Evolutionary conservation across 1,139 yeast genomes (phyloP), one percentile per base, ranked within the genome.

Genomic region (Lodderomyces oxycetoniae): DNA sequence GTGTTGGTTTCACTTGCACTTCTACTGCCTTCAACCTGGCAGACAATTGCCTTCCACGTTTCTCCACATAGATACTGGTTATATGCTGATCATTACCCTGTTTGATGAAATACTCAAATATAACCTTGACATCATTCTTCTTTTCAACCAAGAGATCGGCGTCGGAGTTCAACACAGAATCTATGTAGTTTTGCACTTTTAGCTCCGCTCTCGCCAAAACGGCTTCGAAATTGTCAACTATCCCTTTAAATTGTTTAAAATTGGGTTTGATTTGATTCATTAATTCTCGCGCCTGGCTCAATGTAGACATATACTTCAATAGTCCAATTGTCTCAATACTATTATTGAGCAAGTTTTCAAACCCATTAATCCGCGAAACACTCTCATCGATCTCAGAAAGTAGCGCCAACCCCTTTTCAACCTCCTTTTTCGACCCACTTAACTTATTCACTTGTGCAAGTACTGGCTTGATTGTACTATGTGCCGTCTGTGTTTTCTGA

Each of bases 381-480:
- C 78, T 73, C 28, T 69, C 76, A 46, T 79, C 77, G 16, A 87
- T 85, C 7, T 71, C 80, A 31, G 69, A 71, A 6, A 86, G 75
- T 1, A 84, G 67, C 27, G 57, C 59, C 33, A 84, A 57, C 4
- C 88, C 81, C 16, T 71, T 65, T 33, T 78, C 80, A 20, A 85
- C 71, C 46, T 79, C 82, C 28, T 62, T 53, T 47, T 79, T 79
- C 43, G 75, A 70, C 1, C 66, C 56, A 19, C 74, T 74, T 35
- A 85, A 57, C 38, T 67, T 63, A 40, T 74, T 75, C 30, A 86
- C 84, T 38, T 77, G 76, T 12, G 71, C 67, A 28, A 86, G 65
- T 29, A 87, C 77, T 0, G 96, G 96, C 36, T 75, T 71, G 47
- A 87, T 77, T 20, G 80, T 70, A 28, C 63, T 57, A 43, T 81